Conservation (phyloP, 768 basidiomycete genomes). For the Tylopilus plumbeoviolaceoides region DNA sequence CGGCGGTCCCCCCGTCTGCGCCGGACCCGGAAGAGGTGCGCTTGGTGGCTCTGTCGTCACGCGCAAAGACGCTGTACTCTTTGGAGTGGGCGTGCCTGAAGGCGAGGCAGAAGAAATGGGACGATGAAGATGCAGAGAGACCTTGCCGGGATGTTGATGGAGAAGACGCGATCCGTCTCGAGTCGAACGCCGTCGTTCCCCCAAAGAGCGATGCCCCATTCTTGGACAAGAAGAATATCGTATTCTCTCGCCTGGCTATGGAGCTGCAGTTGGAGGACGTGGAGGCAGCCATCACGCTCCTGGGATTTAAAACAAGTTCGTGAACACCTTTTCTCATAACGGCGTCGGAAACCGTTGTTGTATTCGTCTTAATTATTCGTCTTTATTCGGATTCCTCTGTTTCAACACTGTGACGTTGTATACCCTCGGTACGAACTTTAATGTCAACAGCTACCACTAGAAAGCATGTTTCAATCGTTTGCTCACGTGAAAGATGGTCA, state of each 20-base stretch:
- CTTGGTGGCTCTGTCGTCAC: conserved; percentile 24
- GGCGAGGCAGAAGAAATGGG: conserved; percentile 30
- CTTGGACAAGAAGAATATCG: background rate
- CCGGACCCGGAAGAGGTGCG: conserved; percentile 25
- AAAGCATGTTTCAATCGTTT: background rate
- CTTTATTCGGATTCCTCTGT: conserved; percentile 19
- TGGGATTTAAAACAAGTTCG: conserved; percentile 29
- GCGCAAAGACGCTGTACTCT: conserved; percentile 45
- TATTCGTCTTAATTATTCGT: conserved; percentile 28
- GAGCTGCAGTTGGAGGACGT: conserved; percentile 30
- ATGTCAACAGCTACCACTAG: background rate
- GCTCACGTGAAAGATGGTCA: conserved; percentile 23
- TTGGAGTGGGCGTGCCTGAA: conserved; percentile 74
- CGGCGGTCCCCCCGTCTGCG: conserved; percentile 14
- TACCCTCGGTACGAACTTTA: background rate
- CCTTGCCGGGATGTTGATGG: conserved; percentile 6
- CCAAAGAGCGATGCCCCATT: background rate
- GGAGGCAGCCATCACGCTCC: conserved; percentile 35
- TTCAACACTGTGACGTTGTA: too few species aligned
- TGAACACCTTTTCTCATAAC: background rate
- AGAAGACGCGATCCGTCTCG: conserved; percentile 11
- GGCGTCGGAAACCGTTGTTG: background rate
- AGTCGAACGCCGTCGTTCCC: conserved; percentile 9
- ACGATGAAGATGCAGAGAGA: conserved; percentile 19
- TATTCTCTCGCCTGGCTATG: background rate